Evolutionary conservation across 257 asterid species (phyloP).

Genomic region (Nicotiana otophora): DNA sequence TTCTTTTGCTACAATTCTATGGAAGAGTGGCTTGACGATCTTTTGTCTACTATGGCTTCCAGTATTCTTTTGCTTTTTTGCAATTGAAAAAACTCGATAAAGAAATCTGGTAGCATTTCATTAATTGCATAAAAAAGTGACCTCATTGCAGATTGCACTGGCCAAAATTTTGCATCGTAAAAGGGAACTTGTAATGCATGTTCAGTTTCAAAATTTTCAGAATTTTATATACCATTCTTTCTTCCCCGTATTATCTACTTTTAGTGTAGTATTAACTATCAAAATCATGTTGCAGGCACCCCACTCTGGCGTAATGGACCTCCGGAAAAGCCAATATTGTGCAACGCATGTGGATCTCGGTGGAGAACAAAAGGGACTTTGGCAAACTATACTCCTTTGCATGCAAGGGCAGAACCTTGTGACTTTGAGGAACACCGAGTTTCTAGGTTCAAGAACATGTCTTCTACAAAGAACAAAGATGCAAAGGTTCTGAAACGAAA

Average conservation of each 20-base stretch:
- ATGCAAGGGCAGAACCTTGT: slow-evolving; percentile 71
- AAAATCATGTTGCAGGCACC: slow-evolving; percentile 43
- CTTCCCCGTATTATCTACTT: neutral
- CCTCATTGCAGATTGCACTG: neutral
- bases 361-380: slow-evolving; percentile 98
- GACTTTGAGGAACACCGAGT: slow-evolving; percentile 55
- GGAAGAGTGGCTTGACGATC: neutral
- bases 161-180: neutral
- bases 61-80: neutral
- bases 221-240: neutral
- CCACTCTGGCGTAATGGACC: slow-evolving; percentile 99
- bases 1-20: neutral
- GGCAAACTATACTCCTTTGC: slow-evolving; percentile 88
- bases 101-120: neutral
- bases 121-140: neutral
- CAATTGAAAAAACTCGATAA: neutral
- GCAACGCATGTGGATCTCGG: slow-evolving; percentile 98
- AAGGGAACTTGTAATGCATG: too few species aligned
- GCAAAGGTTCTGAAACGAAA: slow-evolving; percentile 60
- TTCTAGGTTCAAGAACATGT: slow-evolving; percentile 46
- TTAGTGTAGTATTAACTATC: neutral
- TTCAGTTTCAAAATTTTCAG: neutral
- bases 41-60: neutral
- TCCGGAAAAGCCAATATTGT: slow-evolving; percentile 93
- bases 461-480: slow-evolving; percentile 51